Percentiles rank a stretch among this genome's conserved stretches.
phyloP scores from a whole-genome alignment of 2,329 filamentous ascomycete species.

The Talaromyces sp. region DNA sequence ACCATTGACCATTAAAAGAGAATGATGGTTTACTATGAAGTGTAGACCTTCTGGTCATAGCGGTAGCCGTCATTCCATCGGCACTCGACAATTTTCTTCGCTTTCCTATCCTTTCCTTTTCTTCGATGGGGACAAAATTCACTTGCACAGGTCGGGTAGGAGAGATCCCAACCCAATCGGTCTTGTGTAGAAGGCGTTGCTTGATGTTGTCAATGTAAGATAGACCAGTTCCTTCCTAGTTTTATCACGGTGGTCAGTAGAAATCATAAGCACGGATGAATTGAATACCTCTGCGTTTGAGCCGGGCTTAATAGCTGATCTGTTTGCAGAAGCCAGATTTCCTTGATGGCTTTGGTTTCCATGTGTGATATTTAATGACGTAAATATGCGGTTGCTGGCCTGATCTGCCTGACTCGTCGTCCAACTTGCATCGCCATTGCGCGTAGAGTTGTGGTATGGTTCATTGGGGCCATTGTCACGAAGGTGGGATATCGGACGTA shows the following conservation, averaged over 20 bases:
- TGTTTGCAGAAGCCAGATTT: background rate
- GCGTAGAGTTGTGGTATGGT: background rate
- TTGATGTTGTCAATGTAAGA: conserved; percentile 24
- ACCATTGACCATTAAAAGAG: background rate
- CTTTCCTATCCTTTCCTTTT: conserved; percentile 30
- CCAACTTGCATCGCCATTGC: background rate
- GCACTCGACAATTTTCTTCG: conserved; percentile 28
- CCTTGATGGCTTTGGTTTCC: background rate
- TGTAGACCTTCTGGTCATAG: conserved; percentile 4
- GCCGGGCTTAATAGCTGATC: background rate
- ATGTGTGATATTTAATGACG: background rate
- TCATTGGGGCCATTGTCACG: background rate
- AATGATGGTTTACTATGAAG: conserved; percentile 2
- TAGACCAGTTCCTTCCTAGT: background rate
- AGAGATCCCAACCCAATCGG: conserved; percentile 36
- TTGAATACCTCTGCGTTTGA: background rate
- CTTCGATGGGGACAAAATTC: conserved; percentile 24
- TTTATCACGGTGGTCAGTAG: conserved; percentile 3
- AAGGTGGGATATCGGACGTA: background rate
- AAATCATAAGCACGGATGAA: background rate
- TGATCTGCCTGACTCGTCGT: background rate
- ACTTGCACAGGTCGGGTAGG: conserved; percentile 30
- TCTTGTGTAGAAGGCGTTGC: conserved; percentile 27
- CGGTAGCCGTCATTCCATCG: conserved; percentile 24
- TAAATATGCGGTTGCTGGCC: background rate